Percentiles rank a stretch among this genome's conserved stretches.
Evolutionary conservation across 805 yeast genomes (phyloP).

Genomic region (Vanderwaltozyma tropicalis): DNA sequence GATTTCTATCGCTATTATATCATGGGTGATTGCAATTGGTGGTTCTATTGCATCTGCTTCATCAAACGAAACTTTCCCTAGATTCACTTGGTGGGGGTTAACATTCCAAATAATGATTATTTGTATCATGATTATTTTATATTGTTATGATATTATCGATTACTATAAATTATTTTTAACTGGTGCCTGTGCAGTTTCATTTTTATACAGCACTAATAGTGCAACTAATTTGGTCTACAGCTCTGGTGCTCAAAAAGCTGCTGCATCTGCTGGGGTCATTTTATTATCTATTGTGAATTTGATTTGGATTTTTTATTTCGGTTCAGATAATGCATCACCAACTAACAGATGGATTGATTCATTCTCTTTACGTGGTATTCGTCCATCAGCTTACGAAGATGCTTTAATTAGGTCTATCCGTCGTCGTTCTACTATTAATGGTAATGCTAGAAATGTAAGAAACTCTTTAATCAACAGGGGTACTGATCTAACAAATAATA

Average conservation of each 20-base stretch:
- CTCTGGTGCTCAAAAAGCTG: slow-evolving; percentile 52
- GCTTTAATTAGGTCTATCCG: slow-evolving; percentile 18
- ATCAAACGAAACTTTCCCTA: slow-evolving; percentile 45
- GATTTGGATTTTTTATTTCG: slow-evolving; percentile 81
- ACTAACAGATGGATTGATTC: slow-evolving; percentile 77
- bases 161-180: slow-evolving; percentile 46
- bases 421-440: slow-evolving; percentile 6
- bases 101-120: slow-evolving; percentile 64
- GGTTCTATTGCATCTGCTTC: slow-evolving; percentile 61
- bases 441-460: background rate
- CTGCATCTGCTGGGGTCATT: slow-evolving; percentile 90
- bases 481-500: background rate
- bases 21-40: slow-evolving; percentile 84
- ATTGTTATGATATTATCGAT: slow-evolving; percentile 53
- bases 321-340: slow-evolving; percentile 85
- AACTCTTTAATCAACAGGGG: background rate
- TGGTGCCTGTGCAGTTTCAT: slow-evolving; percentile 48
- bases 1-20: slow-evolving; percentile 55
- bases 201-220: slow-evolving; percentile 76
- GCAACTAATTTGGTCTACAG: slow-evolving; percentile 71
- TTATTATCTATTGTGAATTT: slow-evolving; percentile 71
- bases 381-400: slow-evolving; percentile 28
- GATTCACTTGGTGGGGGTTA: slow-evolving; percentile 94
- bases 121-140: slow-evolving; percentile 40
- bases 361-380: slow-evolving; percentile 48